These are phyloP conservation scores for Penicillium fuscoglaucum DNA, from an alignment of 2,329 filamentous ascomycete genomes.

Conservation along the genomic window DNA sequence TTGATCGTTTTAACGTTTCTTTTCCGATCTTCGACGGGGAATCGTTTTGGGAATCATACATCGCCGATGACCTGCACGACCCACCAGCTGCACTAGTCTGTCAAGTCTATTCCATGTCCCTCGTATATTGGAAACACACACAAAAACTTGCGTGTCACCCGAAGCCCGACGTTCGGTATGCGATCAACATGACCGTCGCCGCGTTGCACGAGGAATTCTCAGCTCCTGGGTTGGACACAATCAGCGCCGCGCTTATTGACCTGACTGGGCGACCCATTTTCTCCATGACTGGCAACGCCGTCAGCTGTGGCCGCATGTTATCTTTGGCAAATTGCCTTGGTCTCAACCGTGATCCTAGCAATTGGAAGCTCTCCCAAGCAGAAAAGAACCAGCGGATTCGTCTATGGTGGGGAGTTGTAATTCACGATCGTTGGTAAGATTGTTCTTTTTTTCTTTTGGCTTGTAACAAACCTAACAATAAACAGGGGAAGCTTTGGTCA, in stretches of 20 bases:
- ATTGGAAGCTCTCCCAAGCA: slow-evolving; percentile 52
- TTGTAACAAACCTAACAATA: slow-evolving; percentile 17
- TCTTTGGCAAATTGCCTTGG: slow-evolving; percentile 58
- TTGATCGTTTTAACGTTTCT: slow-evolving; percentile 58
- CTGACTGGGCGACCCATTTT: slow-evolving; percentile 61
- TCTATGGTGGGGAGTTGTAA: slow-evolving; percentile 59
- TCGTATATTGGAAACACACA: slow-evolving; percentile 59
- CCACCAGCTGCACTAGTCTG: slow-evolving; percentile 59
- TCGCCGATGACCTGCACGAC: slow-evolving; percentile 46
- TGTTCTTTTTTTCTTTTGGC: not conserved
- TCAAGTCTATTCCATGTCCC: slow-evolving; percentile 58
- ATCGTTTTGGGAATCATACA: slow-evolving; percentile 54
- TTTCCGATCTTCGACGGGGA: slow-evolving; percentile 61
- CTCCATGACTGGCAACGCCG: slow-evolving; percentile 59
- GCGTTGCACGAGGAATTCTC: slow-evolving; percentile 62
- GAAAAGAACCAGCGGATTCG: slow-evolving; percentile 56
- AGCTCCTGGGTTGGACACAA: slow-evolving; percentile 59
- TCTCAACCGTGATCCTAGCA: slow-evolving; percentile 55
- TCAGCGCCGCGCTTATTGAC: slow-evolving; percentile 60
- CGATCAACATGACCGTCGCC: slow-evolving; percentile 63
- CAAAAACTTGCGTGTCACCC: slow-evolving; percentile 47
- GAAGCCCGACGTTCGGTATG: slow-evolving; percentile 59
- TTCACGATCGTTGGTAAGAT: slow-evolving; percentile 55
- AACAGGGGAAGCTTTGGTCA: slow-evolving; percentile 56
- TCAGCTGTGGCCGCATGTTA: slow-evolving; percentile 55